phyloP scores from a whole-genome alignment of 495 filamentous ascomycete genomes.

The Aspergillus sclerotioniger region DNA sequence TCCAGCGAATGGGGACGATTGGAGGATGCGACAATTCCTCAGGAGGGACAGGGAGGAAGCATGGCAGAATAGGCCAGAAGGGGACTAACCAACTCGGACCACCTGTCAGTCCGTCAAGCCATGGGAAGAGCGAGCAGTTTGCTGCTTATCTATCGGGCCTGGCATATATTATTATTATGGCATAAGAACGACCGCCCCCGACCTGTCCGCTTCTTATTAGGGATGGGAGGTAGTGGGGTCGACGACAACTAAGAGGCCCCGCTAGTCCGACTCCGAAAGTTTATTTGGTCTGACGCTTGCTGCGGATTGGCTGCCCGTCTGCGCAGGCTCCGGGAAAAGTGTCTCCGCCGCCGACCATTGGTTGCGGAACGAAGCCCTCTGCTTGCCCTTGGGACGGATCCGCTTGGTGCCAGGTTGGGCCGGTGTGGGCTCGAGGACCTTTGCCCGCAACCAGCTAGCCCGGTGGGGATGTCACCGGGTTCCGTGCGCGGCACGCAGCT shows the following conservation, averaged over 20 bases:
- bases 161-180: no score
- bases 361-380: neutral
- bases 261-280: constrained; percentile 16
- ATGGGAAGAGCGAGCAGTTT: constrained; percentile 1
- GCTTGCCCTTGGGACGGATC: constrained; percentile 13
- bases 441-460: constrained; percentile 18
- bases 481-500: constrained; percentile 2
- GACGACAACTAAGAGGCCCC: constrained; percentile 9
- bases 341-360: constrained; percentile 5
- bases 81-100: neutral
- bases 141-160: constrained; percentile 14
- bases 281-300: neutral
- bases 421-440: constrained; percentile 16
- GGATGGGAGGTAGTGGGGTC: constrained; percentile 11
- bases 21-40: constrained; percentile 1
- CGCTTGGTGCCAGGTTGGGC: constrained; percentile 7
- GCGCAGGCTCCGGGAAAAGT: constrained; percentile 2
- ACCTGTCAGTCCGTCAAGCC: neutral
- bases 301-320: constrained; percentile 6
- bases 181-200: neutral
- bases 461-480: neutral
- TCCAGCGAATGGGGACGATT: constrained; percentile 16
- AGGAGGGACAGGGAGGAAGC: constrained; percentile 16
- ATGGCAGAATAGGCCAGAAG: constrained; percentile 19
- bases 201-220: constrained; percentile 1